Evolutionary conservation across 805 yeast genomes (phyloP).

Genomic region (Saturnispora serradocipensis): DNA sequence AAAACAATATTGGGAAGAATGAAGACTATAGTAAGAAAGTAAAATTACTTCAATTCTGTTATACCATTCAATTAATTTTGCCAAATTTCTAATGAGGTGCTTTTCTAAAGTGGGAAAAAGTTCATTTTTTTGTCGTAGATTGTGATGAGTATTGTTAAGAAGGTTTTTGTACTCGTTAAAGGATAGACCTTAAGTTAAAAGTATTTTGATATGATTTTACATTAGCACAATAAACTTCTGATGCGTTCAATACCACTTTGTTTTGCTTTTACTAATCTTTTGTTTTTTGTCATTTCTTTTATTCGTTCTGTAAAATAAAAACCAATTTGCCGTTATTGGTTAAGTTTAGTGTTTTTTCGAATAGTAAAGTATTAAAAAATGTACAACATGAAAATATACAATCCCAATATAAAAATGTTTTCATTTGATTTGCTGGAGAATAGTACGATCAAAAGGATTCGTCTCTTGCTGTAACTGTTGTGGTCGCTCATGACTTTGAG

Average conservation of each 20-base stretch:
- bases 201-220: neutral
- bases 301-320: neutral
- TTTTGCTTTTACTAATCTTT: neutral
- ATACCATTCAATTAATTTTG: neutral
- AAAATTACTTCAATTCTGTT: neutral
- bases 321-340: neutral
- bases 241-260: neutral
- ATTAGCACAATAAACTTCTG: neutral
- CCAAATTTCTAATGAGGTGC: neutral
- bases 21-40: slow-evolving; percentile 48
- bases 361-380: neutral
- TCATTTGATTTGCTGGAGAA: neutral
- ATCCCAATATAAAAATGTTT: neutral
- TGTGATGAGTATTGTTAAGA: neutral
- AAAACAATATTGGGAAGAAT: slow-evolving; percentile 80
- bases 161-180: neutral
- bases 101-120: neutral
- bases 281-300: neutral
- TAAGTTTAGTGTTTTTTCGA: neutral
- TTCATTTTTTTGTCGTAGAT: neutral
- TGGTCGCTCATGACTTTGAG: neutral
- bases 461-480: slow-evolving; percentile 2
- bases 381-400: neutral
- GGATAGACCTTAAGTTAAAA: neutral
- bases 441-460: slow-evolving; percentile 6